Conservation (phyloP, 441 rosid genomes). For the Erodium texanum region DNA sequence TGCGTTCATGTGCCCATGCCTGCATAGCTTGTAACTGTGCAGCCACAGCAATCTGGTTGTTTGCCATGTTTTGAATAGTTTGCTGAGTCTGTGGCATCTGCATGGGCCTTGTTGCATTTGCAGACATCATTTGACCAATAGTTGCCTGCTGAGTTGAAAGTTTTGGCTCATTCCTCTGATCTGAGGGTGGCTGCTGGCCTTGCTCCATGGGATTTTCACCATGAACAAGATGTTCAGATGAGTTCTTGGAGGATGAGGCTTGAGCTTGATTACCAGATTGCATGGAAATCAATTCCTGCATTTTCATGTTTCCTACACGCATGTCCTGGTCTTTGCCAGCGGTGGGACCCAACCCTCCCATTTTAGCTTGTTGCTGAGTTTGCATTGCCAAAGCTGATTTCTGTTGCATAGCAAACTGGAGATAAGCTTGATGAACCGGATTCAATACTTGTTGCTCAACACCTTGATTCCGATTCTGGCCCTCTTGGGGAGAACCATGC, state of each 20-base stretch:
- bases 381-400: slow-evolving; percentile 47
- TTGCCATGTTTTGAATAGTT: slow-evolving; percentile 47
- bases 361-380: slow-evolving; percentile 62
- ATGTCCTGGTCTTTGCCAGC: slow-evolving; percentile 63
- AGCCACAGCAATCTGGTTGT: slow-evolving; percentile 63
- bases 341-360: slow-evolving; percentile 52
- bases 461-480: slow-evolving; percentile 52
- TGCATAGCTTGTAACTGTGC: slow-evolving; percentile 82
- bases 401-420: slow-evolving; percentile 76
- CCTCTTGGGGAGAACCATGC: slow-evolving; percentile 56
- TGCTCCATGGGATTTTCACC: slow-evolving; percentile 68
- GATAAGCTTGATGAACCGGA: slow-evolving; percentile 82
- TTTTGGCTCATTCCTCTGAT: slow-evolving; percentile 60
- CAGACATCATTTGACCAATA: slow-evolving; percentile 51
- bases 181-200: slow-evolving; percentile 43
- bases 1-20: slow-evolving; percentile 86
- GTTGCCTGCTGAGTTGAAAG: slow-evolving; percentile 40
- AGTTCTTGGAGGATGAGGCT: slow-evolving; percentile 74
- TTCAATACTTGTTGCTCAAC: slow-evolving; percentile 66
- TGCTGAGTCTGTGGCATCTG: slow-evolving; percentile 68
- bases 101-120: slow-evolving; percentile 57
- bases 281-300: slow-evolving; percentile 75
- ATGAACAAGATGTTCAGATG: slow-evolving; percentile 56
- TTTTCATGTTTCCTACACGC: slow-evolving; percentile 56
- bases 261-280: slow-evolving; percentile 70